Percentiles rank a stretch among this genome's conserved stretches.
Conservation (phyloP, 2,329 filamentous ascomycete species). For the Alternaria ethzedia region DNA sequence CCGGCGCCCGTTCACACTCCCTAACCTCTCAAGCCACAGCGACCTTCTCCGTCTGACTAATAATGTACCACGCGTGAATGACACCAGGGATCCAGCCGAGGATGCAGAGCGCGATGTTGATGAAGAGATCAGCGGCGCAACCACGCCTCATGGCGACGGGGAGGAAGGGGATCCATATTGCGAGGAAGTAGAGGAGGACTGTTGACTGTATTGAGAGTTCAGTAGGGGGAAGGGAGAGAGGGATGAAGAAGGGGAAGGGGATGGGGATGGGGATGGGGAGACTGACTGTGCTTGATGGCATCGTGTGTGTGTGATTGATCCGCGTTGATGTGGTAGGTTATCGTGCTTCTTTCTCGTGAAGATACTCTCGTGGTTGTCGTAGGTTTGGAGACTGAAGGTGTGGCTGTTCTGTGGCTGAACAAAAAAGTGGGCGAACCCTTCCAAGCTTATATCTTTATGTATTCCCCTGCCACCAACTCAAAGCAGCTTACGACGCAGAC, state of each 20-base stretch:
- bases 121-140: slow-evolving; percentile 49
- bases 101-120: slow-evolving; percentile 49
- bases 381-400: not conserved
- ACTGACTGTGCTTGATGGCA: slow-evolving; percentile 21
- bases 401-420: not conserved
- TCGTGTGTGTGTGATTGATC: not conserved
- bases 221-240: too few relatives aligned
- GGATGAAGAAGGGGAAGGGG: too few relatives aligned
- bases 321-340: not conserved
- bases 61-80: slow-evolving; percentile 37
- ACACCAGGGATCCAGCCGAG: slow-evolving; percentile 46
- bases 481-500: slow-evolving; percentile 16
- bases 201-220: too few relatives aligned
- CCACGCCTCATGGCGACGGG: slow-evolving; percentile 50
- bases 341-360: not conserved
- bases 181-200: slow-evolving; percentile 41
- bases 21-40: not conserved
- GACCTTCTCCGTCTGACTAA: slow-evolving; percentile 23
- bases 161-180: slow-evolving; percentile 47
- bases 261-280: not conserved
- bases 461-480: not conserved
- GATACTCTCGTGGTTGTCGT: not conserved
- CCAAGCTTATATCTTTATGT: too few relatives aligned
- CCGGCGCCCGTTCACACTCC: too few relatives aligned
- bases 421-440: not conserved